Base-by-base conservation (phyloP, 2,329 filamentous ascomycete genomes). In the Pseudopithomyces maydicus region DNA sequence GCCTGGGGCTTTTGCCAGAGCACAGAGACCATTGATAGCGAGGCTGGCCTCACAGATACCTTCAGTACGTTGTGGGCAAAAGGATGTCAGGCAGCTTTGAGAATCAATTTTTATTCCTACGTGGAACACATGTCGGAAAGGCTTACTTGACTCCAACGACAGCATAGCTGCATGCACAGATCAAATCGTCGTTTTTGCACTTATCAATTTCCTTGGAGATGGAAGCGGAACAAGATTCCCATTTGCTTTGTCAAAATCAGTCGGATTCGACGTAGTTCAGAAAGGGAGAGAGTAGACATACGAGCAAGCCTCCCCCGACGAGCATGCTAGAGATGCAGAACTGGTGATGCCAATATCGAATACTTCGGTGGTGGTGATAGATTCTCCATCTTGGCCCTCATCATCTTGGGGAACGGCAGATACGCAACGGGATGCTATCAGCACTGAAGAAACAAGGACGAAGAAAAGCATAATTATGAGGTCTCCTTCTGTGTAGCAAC, bases 191-290 rank as follows among this genome's bases (percentile, higher is more conserved):
- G 38, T 58, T 50, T 44, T 54, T n/a, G 54, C 60, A 63, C 38
- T 42, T 45, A 39, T 59, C 53, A 29, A 66, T 50, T 26, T 54
- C 39, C 6, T 43, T 39, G 19, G 49, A 55, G 47, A 58, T 38
- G 43, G 58, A 64, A 7, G 53, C 57, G 19, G 55, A 60, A 47
- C 57, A 66, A 32, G 57, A 63, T 23, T 52, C 43, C 23, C 53
- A 66, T 57, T 56, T 55, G 11, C 62, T 66, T 20, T 39, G 4
- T 6, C 20, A 56, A 49, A 35, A n/a, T 49, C 33, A 39, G 32
- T 42, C 19, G 12, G 43, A 20, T 17, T n/a, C 22, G 2, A 35
- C 19, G 22, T 20, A 6, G 6, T n/a, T 22, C 26, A n/a, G n/a
- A 17, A 8, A 45, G 12, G 20, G 15, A 41, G 15, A 41, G 45